Evolutionary conservation across 1,284 basidiomycete species (phyloP), one percentile per base, ranked within the genome.

Genomic region (Pseudozyma sp.): DNA sequence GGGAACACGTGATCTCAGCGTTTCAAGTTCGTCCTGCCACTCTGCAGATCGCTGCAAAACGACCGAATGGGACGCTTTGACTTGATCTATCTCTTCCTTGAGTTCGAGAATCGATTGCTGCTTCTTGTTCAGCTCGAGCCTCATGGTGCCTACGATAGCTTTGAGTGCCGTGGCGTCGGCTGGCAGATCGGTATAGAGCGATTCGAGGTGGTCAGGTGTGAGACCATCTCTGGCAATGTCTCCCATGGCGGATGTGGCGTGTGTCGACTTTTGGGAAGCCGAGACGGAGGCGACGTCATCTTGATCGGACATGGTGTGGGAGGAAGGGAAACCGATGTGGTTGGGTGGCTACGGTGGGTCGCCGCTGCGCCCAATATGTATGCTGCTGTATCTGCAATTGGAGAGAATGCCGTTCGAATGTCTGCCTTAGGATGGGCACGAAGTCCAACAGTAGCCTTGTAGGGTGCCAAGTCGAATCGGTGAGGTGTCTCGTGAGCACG

Each of bases 1-100:
- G 4, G 69, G 68, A 0, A 66, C 67, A 3, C 72, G 66, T 5
- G 43, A 16, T 10, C 70, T 47, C 9, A 80, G 64, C 19, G 67
- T 61, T 45, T 79, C 78, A 10, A 78, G 71, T 57, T 81, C 80
- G 44, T 79, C 70, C 47, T 77, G 68, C 77, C 78, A 79, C 40
- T 77, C 71, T 19, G 80, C 63, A 7, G 74, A 78, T 24, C 73
- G 61, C 33, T 77, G 72, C 3, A 75, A 48, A 2, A 81, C 52
- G 35, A 79, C 72, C 13, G 71, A 67, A 35, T 77, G 77, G 0
- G 76, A 68, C 0, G 76, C 60, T 55, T 74, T 75, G 54, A 78
- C 69, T 17, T 71, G 58, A 17, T 74, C 64, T 31, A 81, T 61
- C 49, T 79, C 61, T 10, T 63, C 58, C 37, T 61, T 51, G 48